Evolutionary conservation across 441 rosid genomes (phyloP).

Genomic region (Populus trichocarpa): DNA sequence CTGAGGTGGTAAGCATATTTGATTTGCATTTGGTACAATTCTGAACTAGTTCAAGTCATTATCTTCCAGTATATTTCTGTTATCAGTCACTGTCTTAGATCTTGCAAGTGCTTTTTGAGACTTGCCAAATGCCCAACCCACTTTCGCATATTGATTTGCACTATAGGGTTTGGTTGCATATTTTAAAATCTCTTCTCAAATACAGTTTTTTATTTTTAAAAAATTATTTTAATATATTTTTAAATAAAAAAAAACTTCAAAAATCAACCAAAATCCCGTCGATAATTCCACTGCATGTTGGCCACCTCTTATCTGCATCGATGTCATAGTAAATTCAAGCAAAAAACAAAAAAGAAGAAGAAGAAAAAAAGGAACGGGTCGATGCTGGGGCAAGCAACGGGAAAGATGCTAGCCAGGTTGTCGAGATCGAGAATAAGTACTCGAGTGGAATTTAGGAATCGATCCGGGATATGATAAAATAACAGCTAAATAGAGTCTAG

Average conservation of each 20-base stretch:
- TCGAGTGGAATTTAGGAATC: constrained; percentile 14
- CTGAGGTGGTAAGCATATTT: constrained; percentile 44
- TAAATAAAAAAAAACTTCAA: not conserved
- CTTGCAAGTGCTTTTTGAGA: constrained; percentile 4
- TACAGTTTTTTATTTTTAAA: too few species aligned
- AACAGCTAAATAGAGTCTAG: not conserved
- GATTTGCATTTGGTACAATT: constrained; percentile 1
- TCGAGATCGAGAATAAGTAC: not conserved
- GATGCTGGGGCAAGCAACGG: not conserved
- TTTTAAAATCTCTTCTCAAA: not conserved
- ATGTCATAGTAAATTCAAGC: not conserved
- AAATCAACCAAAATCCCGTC: too few species aligned
- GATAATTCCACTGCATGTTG: constrained; percentile 11
- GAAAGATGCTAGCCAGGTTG: not conserved
- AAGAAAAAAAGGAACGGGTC: too few species aligned
- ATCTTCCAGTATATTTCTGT: constrained; percentile 9
- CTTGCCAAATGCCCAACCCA: constrained; percentile 1
- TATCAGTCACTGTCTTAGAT: constrained; percentile 20
- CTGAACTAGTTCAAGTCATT: not conserved
- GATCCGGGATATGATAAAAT: constrained; percentile 1
- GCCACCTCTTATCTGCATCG: constrained; percentile 8
- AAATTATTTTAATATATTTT: too few species aligned
- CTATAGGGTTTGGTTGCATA: not conserved
- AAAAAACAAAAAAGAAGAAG: too few species aligned
- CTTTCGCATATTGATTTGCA: not conserved